Conservation (phyloP, 352 stramenopile genomes). For the Globisporangium sylvaticum region DNA sequence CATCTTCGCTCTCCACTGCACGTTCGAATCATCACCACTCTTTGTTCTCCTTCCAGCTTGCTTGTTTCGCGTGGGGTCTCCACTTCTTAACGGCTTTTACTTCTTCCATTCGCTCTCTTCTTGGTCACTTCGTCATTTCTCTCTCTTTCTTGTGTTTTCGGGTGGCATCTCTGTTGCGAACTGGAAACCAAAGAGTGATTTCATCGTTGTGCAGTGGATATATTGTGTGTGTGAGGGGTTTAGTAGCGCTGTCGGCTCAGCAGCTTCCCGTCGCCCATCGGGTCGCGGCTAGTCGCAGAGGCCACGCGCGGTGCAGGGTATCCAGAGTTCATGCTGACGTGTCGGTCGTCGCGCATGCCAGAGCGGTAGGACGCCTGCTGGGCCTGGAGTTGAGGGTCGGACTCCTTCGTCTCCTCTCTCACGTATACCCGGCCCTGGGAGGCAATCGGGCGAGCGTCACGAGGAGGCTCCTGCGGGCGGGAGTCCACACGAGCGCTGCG, state of each 20-base stretch:
- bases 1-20: constrained; percentile 6
- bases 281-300: constrained; percentile 56
- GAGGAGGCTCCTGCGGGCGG: constrained; percentile 37
- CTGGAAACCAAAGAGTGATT: constrained; percentile 1
- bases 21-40: constrained; percentile 7
- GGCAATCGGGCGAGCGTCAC: constrained; percentile 42
- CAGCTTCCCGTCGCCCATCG: constrained; percentile 57
- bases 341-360: constrained; percentile 46
- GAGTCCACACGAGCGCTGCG: constrained; percentile 58
- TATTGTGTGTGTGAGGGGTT: constrained; percentile 11
- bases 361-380: constrained; percentile 52
- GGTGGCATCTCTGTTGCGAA: constrained; percentile 8
- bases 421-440: constrained; percentile 66
- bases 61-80: background rate
- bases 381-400: constrained; percentile 37
- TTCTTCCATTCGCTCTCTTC: constrained; percentile 9
- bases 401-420: constrained; percentile 64
- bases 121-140: constrained; percentile 13
- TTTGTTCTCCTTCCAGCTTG: constrained; percentile 6
- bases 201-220: constrained; percentile 5
- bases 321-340: constrained; percentile 42
- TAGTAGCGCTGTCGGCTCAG: constrained; percentile 80
- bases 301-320: constrained; percentile 61
- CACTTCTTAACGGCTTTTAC: background rate
- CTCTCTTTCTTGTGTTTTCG: constrained; percentile 6